Conservation (phyloP, 495 filamentous ascomycete genomes). For the Hypoxylon trugodes region DNA sequence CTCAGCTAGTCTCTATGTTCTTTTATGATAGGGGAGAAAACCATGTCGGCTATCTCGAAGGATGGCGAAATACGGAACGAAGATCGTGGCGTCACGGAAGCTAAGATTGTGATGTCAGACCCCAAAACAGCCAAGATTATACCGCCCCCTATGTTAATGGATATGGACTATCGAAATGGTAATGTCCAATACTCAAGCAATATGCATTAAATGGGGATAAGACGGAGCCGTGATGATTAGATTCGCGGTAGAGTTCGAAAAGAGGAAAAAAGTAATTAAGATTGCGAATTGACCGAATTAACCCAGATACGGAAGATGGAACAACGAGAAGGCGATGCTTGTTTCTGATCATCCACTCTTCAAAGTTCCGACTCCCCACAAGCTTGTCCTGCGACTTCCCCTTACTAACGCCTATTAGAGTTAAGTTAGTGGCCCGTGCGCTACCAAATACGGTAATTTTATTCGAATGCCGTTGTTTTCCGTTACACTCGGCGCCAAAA, state of each 20-base stretch:
- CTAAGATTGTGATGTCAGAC: conserved; percentile 35
- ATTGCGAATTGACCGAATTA: too few relatives aligned
- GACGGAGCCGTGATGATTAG: background rate
- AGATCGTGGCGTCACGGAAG: conserved; percentile 1
- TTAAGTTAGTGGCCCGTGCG: background rate
- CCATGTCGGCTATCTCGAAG: conserved; percentile 33
- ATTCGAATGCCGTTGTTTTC: too few relatives aligned
- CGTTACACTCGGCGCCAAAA: too few relatives aligned
- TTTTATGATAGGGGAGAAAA: conserved; percentile 16
- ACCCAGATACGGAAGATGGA: conserved; percentile 29
- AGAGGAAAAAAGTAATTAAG: conserved; percentile 10
- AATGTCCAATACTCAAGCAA: conserved; percentile 20
- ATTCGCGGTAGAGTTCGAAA: background rate
- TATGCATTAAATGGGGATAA: conserved; percentile 2
- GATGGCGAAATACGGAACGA: conserved; percentile 8
- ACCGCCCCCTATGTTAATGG: background rate
- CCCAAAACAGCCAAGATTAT: conserved; percentile 14
- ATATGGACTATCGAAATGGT: background rate
- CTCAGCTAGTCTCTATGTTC: conserved; percentile 26
- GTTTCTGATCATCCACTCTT: conserved; percentile 30
- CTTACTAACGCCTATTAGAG: conserved; percentile 14
- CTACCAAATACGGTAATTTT: background rate
- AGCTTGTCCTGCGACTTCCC: conserved; percentile 9
- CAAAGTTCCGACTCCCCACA: conserved; percentile 8
- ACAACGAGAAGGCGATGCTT: conserved; percentile 31